These are phyloP conservation scores for Sideroxylon spinosum DNA, from an alignment of 179 eudicot species.

Conservation along the genomic window DNA sequence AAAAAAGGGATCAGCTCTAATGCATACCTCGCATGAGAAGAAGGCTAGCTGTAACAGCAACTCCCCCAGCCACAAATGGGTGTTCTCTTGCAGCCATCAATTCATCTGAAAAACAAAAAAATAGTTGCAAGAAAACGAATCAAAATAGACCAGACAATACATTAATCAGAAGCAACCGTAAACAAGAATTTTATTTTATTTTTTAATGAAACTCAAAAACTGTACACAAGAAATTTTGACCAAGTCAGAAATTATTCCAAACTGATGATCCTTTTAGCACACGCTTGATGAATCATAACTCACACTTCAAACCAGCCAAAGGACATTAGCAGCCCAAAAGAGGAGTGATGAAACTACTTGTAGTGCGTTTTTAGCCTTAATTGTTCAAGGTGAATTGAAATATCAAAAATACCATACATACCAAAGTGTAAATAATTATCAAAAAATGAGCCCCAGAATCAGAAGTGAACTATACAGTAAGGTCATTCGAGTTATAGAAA, in stretches of 20 bases:
- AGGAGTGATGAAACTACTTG: not conserved
- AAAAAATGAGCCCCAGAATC: not conserved
- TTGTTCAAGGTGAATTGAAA: not conserved
- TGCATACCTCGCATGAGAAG: slow-evolving; percentile 50
- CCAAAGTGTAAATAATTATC: not conserved
- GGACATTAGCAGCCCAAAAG: not conserved
- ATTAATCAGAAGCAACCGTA: not conserved
- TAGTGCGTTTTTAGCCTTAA: not conserved
- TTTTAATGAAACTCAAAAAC: not conserved
- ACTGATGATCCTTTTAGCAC: not conserved
- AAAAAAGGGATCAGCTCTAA: not conserved
- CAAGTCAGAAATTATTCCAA: not conserved
- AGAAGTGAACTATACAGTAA: not conserved
- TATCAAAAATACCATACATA: not conserved
- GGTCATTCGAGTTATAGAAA: not conserved
- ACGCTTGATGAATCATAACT: not conserved
- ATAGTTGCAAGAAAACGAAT: not conserved
- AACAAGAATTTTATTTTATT: too few relatives aligned
- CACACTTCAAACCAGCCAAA: slow-evolving; percentile 1
- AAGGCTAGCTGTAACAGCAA: slow-evolving; percentile 47
- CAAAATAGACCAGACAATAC: not conserved
- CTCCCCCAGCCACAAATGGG: slow-evolving; percentile 45
- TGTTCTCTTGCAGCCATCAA: slow-evolving; percentile 45
- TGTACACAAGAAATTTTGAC: not conserved
- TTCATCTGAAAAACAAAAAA: slow-evolving; percentile 35